Percentiles rank a stretch among this genome's conserved stretches.
Evolutionary conservation across 352 stramenopile genomes (phyloP).

Genomic region (Labyrinthula sp.): DNA sequence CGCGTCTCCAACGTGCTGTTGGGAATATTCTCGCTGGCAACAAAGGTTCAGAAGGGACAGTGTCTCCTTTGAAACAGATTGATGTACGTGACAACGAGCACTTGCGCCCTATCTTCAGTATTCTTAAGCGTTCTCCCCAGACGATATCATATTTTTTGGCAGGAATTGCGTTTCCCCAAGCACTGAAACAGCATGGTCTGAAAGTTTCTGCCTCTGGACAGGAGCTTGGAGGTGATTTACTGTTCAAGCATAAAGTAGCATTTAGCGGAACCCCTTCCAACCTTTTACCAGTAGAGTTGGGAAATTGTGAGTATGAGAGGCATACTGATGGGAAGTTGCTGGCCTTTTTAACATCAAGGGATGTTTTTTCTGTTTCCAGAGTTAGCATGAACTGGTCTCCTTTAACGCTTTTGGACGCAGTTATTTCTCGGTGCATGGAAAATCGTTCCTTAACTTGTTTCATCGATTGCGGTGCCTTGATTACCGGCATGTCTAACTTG

Average conservation of each 20-base stretch:
- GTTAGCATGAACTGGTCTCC: constrained; percentile 25
- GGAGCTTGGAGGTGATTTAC: constrained; percentile 88
- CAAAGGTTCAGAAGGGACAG: constrained; percentile 7
- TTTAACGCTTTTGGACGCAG: constrained; percentile 44
- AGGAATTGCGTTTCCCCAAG: constrained; percentile 92
- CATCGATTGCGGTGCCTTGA: constrained; percentile 65
- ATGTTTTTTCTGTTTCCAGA: constrained; percentile 1
- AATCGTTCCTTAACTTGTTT: constrained; percentile 51
- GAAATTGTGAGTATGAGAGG: constrained; percentile 90
- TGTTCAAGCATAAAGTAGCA: constrained; percentile 87
- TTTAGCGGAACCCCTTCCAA: constrained; percentile 98
- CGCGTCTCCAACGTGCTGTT: constrained; percentile 1
- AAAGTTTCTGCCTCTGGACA: constrained; percentile 96
- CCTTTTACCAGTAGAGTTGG: constrained; percentile 90
- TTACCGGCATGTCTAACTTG: constrained; percentile 64
- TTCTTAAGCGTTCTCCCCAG: constrained; percentile 71
- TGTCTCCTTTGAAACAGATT: constrained; percentile 73
- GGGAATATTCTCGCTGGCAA: background rate
- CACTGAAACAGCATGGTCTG: constrained; percentile 92
- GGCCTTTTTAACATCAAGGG: constrained; percentile 71
- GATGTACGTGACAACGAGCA: constrained; percentile 86
- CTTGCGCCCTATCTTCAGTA: constrained; percentile 69
- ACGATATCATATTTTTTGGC: constrained; percentile 93
- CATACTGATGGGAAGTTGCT: constrained; percentile 94
- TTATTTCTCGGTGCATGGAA: too few species aligned